Conservation (phyloP, 768 basidiomycete species). For the Bullera alba region DNA sequence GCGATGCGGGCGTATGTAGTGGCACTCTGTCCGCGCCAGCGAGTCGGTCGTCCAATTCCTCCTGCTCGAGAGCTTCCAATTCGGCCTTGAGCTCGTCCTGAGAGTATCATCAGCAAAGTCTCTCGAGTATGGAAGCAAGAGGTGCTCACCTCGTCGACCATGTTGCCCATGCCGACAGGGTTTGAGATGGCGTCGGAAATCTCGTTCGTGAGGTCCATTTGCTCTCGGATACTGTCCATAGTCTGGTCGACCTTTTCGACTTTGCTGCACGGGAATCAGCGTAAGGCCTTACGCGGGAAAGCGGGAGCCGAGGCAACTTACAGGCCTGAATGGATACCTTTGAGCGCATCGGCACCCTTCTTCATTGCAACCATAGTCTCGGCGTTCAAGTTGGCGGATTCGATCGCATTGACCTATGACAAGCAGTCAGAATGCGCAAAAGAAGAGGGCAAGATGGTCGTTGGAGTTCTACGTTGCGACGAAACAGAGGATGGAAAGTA, state of each 20-base stretch:
- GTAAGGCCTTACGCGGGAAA: background rate
- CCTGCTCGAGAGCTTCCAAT: conserved; percentile 79
- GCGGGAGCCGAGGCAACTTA: conserved; percentile 61
- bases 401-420: conserved; percentile 74
- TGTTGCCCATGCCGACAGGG: conserved; percentile 55
- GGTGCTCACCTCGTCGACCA: conserved; percentile 65
- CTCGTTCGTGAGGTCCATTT: conserved; percentile 86
- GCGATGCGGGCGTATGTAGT: conserved; percentile 61
- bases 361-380: conserved; percentile 98
- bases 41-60: conserved; percentile 74
- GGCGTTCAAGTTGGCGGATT: conserved; percentile 93
- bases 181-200: conserved; percentile 80
- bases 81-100: conserved; percentile 74
- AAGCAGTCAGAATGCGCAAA: background rate
- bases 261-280: conserved; percentile 51
- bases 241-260: conserved; percentile 82
- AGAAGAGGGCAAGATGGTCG: background rate
- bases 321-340: conserved; percentile 53
- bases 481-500: background rate
- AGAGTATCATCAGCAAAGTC: background rate
- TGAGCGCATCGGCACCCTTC: conserved; percentile 82
- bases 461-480: background rate
- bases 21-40: conserved; percentile 84
- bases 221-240: conserved; percentile 80
- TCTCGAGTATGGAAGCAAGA: background rate